Evolutionary conservation across 352 stramenopile genomes (phyloP), one percentile per base, ranked within the genome.

Genomic region (Phytophthora vignae): DNA sequence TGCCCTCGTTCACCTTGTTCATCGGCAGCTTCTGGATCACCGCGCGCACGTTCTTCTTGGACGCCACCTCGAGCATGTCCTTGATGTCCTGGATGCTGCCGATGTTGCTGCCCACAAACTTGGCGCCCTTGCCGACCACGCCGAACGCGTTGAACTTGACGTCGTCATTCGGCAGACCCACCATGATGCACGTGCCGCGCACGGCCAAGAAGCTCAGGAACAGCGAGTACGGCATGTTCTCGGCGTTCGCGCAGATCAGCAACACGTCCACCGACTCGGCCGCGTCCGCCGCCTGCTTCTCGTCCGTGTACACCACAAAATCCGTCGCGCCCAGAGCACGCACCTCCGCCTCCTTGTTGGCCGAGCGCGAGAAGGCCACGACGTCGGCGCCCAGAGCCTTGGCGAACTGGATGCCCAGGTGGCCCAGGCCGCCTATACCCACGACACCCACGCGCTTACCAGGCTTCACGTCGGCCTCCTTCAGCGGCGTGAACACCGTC

Each of bases 401-500:
- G 27, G 79, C 84, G 58, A 97, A 91, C 67, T 97, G 94, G 50
- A 97, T 81, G 14, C 53, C 90, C 69, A 98, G 67, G 69, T 98
- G 92, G 31, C 91, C 91, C 25, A 98, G 74, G 11, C 92, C 92
- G 15, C 92, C 92, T 53, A 97, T 90, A 17, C 92, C 92, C 4
- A 92, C 75, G 11, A 98, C 72, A 29, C 78, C 56, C 33, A 40
- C 33, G 33, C 33, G 33, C 33, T 40, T 40, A 9, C 33, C 33
- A 40, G 33, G 33, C 11, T 40, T 40, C 33, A 40, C 33, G 33
- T 40, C 33, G 33, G 33, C 33, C 33, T 40, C 33, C 33, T 40
- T 40, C 33, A 40, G 33, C 11, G 33, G 33, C 33, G 33, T 40
- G 33, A 40, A 40, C 33, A 40, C 33, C 1, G 91, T 97, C 36